Conservation (phyloP, 2,329 filamentous ascomycete genomes). For the Cladosporium sp. region DNA sequence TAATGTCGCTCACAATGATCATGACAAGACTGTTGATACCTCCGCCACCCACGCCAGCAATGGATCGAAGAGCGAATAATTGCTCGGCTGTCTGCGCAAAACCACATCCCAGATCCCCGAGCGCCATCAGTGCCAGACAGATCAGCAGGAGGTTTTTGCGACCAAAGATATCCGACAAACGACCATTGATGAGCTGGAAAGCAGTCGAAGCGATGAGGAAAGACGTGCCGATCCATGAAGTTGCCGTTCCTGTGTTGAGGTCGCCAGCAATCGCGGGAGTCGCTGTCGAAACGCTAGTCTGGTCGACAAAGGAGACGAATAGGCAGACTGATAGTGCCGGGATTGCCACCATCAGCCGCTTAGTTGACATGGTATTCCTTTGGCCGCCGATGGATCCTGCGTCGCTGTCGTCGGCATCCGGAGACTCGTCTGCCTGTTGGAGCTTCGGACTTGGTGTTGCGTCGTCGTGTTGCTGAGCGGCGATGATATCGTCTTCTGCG, state of each 20-base stretch:
- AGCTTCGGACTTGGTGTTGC: not conserved
- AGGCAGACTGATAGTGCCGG: slow-evolving; percentile 14
- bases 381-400: slow-evolving; percentile 13
- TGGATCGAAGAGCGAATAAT: slow-evolving; percentile 51
- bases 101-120: slow-evolving; percentile 15
- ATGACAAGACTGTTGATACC: slow-evolving; percentile 45
- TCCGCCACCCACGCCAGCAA: slow-evolving; percentile 52
- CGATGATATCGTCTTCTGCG: not conserved
- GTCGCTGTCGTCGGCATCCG: slow-evolving; percentile 9
- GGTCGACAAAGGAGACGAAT: slow-evolving; percentile 14
- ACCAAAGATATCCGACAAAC: slow-evolving; percentile 63
- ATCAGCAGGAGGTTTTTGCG: slow-evolving; percentile 59
- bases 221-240: slow-evolving; percentile 48
- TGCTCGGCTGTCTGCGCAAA: slow-evolving; percentile 18
- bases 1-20: slow-evolving; percentile 50
- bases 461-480: not conserved
- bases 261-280: slow-evolving; percentile 14
- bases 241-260: slow-evolving; percentile 10
- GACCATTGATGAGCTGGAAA: slow-evolving; percentile 56
- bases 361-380: slow-evolving; percentile 11
- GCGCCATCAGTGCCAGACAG: slow-evolving; percentile 37
- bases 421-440: not conserved
- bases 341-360: slow-evolving; percentile 14
- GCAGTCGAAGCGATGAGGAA: slow-evolving; percentile 48
- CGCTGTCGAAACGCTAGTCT: slow-evolving; percentile 13